A percentile compares a stretch with the other conserved stretches of the same genome.
Conservation (phyloP, 139 green algal species). For the Coccomyxa sp. region DNA sequence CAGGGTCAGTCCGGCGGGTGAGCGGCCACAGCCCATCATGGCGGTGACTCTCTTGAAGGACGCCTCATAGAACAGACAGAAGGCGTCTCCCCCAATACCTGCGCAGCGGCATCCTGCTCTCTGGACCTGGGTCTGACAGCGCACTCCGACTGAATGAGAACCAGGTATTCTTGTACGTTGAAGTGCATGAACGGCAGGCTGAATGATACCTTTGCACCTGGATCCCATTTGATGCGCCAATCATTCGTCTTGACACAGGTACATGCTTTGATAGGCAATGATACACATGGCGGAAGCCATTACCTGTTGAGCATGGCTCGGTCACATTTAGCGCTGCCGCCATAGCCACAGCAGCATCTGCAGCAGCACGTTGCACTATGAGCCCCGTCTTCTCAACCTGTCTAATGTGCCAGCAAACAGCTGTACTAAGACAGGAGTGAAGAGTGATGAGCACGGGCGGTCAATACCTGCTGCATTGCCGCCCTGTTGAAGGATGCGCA, state of each 20-base stretch:
- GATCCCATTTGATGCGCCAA: too few species aligned
- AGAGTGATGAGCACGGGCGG: background rate
- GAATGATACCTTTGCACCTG: too few species aligned
- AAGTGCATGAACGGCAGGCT: background rate
- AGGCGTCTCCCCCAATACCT: slow-evolving; percentile 71
- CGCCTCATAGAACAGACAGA: slow-evolving; percentile 57
- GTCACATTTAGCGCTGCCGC: slow-evolving; percentile 62
- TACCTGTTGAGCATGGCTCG: slow-evolving; percentile 64
- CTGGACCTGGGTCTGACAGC: too few species aligned
- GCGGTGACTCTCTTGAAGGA: slow-evolving; percentile 34
- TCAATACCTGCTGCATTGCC: slow-evolving; percentile 49
- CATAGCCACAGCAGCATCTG: slow-evolving; percentile 66
- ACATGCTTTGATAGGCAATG: background rate
- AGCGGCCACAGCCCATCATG: slow-evolving; percentile 49
- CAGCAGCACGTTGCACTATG: background rate
- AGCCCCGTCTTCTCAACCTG: background rate
- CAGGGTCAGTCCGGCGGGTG: slow-evolving; percentile 40
- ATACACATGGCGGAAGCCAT: background rate
- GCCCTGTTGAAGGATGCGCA: slow-evolving; percentile 59
- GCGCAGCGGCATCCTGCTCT: background rate
- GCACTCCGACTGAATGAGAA: too few species aligned
- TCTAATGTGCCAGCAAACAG: background rate
- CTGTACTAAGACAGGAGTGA: background rate
- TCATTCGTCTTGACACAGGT: too few species aligned
- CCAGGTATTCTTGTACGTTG: too few species aligned